phyloP scores from a whole-genome alignment of 345 rosid species.

The Toxicodendron radicans region DNA sequence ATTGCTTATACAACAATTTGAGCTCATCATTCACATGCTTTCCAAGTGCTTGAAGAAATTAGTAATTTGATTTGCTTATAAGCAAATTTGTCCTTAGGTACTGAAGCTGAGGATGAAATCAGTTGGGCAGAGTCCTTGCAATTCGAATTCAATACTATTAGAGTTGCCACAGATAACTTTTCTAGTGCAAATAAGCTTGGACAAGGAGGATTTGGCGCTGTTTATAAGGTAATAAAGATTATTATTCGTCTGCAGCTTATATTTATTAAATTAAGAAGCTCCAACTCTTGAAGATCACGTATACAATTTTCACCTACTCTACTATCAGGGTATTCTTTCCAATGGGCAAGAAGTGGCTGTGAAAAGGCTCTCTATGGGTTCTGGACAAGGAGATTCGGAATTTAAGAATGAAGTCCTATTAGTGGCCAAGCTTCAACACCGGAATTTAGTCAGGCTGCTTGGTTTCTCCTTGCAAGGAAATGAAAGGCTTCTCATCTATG shows the following conservation, averaged over 20 bases:
- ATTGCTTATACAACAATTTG: no score
- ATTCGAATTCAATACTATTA: conserved; percentile 30
- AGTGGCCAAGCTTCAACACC: conserved; percentile 42
- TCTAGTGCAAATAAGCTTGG: conserved; percentile 40
- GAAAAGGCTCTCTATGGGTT: conserved; percentile 32
- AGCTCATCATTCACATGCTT: no score
- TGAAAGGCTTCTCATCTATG: conserved; percentile 44
- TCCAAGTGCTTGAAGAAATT: no score
- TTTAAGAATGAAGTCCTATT: conserved; percentile 40
- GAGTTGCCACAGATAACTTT: conserved; percentile 40
- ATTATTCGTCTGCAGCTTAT: neutral
- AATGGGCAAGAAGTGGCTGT: conserved; percentile 32
- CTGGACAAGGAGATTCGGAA: conserved; percentile 42
- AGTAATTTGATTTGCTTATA: no score
- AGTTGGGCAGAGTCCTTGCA: conserved; percentile 17
- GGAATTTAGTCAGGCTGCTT: conserved; percentile 39
- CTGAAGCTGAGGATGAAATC: conserved; percentile 16
- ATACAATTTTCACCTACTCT: neutral
- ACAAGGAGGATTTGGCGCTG: conserved; percentile 52
- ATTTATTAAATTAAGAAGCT: neutral
- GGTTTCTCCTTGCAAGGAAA: conserved; percentile 38
- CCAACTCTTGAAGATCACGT: neutral
- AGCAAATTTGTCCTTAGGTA: neutral
- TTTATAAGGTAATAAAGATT: conserved; percentile 36
- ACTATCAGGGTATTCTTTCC: conserved; percentile 25